Conservation (phyloP, 306 rosid species). For the Vigna reflexopilosa region DNA sequence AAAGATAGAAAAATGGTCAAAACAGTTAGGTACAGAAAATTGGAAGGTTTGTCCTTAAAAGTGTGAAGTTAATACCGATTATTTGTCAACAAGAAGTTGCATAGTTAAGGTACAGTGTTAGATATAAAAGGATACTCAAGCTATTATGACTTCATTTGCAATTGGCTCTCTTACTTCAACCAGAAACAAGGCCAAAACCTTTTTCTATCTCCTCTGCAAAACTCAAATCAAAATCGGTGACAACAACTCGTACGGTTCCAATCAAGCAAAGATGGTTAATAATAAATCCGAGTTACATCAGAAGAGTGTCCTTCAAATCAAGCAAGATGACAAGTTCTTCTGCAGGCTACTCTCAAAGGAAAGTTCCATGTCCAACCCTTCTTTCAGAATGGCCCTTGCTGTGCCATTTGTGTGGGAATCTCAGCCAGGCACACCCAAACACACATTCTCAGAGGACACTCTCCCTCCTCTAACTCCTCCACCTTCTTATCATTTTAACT, state of each 20-base stretch:
- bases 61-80: conserved; percentile 20
- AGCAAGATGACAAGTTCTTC: conserved; percentile 71
- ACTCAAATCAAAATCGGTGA: background rate
- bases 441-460: conserved; percentile 51
- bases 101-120: conserved; percentile 14
- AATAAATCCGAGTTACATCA: conserved; percentile 52
- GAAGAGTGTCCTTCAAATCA: conserved; percentile 58
- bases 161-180: conserved; percentile 5
- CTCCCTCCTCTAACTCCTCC: conserved; percentile 90
- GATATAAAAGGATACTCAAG: conserved; percentile 33
- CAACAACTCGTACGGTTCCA: background rate
- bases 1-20: conserved; percentile 24
- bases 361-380: conserved; percentile 65
- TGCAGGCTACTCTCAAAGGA: conserved; percentile 71
- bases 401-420: conserved; percentile 90
- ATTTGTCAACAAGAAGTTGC: conserved; percentile 25
- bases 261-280: conserved; percentile 50
- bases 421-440: conserved; percentile 83
- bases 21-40: conserved; percentile 24
- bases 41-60: conserved; percentile 2
- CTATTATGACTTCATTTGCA: conserved; percentile 25
- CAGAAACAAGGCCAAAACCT: conserved; percentile 1
- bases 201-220: conserved; percentile 22
- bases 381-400: conserved; percentile 67
- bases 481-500: conserved; percentile 63